phyloP scores from a whole-genome alignment of 345 rosid species.

The Trapa bicornis region DNA sequence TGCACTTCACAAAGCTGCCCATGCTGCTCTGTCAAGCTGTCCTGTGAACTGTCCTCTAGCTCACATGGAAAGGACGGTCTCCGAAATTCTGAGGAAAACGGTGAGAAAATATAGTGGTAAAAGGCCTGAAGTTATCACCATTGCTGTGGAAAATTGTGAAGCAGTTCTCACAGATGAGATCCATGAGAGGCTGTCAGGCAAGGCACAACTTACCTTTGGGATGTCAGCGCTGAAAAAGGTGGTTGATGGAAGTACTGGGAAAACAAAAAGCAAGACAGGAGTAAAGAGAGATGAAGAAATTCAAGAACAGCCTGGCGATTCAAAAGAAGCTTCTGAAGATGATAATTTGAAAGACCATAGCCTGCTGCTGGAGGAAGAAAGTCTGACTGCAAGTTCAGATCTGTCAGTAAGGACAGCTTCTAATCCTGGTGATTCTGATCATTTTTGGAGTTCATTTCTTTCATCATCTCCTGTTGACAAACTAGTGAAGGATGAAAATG shows the following conservation, averaged over 20 bases:
- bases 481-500: constrained; percentile 14
- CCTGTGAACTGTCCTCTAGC: constrained; percentile 73
- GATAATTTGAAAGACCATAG: constrained; percentile 24
- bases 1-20: constrained; percentile 85
- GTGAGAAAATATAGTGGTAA: constrained; percentile 92
- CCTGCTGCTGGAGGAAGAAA: constrained; percentile 34
- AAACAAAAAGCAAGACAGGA: constrained; percentile 20
- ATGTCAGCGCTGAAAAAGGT: constrained; percentile 46
- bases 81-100: constrained; percentile 77
- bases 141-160: constrained; percentile 70
- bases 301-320: constrained; percentile 13
- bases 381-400: constrained; percentile 23
- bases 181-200: constrained; percentile 48
- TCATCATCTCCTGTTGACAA: constrained; percentile 26
- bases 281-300: constrained; percentile 17
- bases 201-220: constrained; percentile 39
- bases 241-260: constrained; percentile 31
- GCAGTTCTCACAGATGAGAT: constrained; percentile 68
- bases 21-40: constrained; percentile 83
- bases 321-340: constrained; percentile 29
- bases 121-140: constrained; percentile 84
- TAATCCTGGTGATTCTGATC: constrained; percentile 28
- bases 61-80: constrained; percentile 86
- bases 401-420: constrained; percentile 15
- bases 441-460: constrained; percentile 54